Evolutionary conservation across 2,329 filamentous ascomycete genomes (phyloP), one percentile per base, ranked within the genome.

Genomic region (Beauveria sp.): DNA sequence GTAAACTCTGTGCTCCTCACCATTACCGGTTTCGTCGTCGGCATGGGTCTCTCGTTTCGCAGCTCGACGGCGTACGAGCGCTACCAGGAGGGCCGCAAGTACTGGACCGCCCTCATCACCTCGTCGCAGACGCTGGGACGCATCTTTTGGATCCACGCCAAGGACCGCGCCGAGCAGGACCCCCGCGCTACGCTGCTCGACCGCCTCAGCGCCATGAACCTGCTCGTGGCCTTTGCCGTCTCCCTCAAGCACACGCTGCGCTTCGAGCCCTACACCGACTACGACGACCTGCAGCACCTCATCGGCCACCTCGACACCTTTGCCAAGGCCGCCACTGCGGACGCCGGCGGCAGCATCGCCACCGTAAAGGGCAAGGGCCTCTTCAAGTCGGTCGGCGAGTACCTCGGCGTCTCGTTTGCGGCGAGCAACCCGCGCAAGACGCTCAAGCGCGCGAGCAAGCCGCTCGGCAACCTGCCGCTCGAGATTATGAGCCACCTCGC

Each of bases 71-170:
- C 89, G 10, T 92, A 92, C 67, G 89, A 92, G 73, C 83, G 88
- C 66, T 86, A 85, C 69, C 79, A 78, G 46, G 86, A 89, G 64
- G 86, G 86, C 43, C 79, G 86, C 43, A 84, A 83, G 66, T 84
- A 79, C 67, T 88, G 85, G 84, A 78, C 84, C 1, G 76, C 82
- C 61, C 76, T 86, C 66, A 84, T 80, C 59, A 78, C 80, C 72
- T 87, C 88, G 69, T 76, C 80, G 67, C 78, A 91, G 76, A 76
- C 85, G 71, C 77, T 96, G 66, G 89, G 84, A 66, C 85, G 92
- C 24, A 80, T 90, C 10, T 90, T 94, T 70, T 97, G 92, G 92
- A 80, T 96, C 37, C 89, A 96, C 67, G 79, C 83, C 8, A 90
- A 70, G 78, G 87, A 66, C 78, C 79, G 34, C 77, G 83, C 51